Conservation (phyloP, 2,329 filamentous ascomycete species). For the Colletotrichum horii region DNA sequence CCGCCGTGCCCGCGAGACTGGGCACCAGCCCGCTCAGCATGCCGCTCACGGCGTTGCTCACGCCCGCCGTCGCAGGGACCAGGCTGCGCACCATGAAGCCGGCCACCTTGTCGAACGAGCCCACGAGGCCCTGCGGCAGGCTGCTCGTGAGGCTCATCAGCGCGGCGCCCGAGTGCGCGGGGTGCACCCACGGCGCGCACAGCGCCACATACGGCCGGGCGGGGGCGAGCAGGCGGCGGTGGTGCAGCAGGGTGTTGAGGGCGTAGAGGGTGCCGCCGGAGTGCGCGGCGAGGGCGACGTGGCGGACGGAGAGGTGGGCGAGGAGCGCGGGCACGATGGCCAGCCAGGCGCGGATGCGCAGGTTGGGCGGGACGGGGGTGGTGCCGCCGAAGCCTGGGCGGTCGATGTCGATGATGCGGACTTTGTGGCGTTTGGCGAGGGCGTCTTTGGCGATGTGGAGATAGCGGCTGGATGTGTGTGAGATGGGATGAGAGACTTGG, state of each 20-base stretch:
- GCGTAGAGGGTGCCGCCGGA: conserved; percentile 35
- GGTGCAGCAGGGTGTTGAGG: conserved; percentile 33
- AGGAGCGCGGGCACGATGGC: conserved; percentile 35
- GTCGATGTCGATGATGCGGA: conserved; percentile 38
- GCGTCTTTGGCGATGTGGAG: conserved; percentile 36
- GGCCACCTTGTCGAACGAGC: conserved; percentile 25
- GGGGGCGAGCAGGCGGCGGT: conserved; percentile 30
- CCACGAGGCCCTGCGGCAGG: conserved; percentile 26
- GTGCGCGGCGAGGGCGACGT: conserved; percentile 33
- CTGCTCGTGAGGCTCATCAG: conserved; percentile 24
- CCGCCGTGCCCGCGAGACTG: background rate
- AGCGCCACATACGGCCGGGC: conserved; percentile 30
- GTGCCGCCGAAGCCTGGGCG: conserved; percentile 41
- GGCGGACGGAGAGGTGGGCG: conserved; percentile 33
- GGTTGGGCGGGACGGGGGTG: conserved; percentile 21
- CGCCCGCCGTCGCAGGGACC: conserved; percentile 21
- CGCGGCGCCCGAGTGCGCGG: conserved; percentile 27
- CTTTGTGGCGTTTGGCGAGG: conserved; percentile 32
- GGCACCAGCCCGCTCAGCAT: background rate
- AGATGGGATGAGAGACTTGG: background rate
- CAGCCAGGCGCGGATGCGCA: conserved; percentile 30
- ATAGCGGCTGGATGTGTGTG: background rate
- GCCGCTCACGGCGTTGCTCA: background rate
- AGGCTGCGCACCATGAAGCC: conserved; percentile 25
- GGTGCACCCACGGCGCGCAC: conserved; percentile 34